Evolutionary conservation across 371 early-diverging fungal species (phyloP), one percentile per base, ranked within the genome.

Genomic region (Amoeboaphelidium occidentale): DNA sequence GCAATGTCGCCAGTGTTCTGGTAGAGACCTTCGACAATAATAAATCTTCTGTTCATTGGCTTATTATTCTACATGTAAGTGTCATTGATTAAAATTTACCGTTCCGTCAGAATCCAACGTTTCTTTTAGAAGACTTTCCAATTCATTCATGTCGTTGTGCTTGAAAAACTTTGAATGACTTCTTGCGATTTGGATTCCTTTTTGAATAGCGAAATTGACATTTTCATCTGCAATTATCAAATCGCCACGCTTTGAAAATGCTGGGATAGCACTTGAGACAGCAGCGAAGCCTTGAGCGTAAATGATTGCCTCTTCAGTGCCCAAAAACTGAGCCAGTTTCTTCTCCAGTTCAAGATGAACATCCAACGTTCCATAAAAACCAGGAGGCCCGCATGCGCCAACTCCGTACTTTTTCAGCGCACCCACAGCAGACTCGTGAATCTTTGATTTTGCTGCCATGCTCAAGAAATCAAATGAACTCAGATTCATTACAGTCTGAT

Each of bases 321-420:
- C 90, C 39, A 97, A 61, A 53, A 91, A 86, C 6, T 69, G 63
- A 2, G 94, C 85, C 50, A 99, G 63, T 43, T 79, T 76, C 49
- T 73, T 72, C 65, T 99, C 98, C 42, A 99, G 69, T 46, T 90
- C 78, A 71, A 93, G 77, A 59, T 99, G 99, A 12, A 97, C 82
- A 64, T 99, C 97, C 58, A 90, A 62, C 2, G 99, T 98, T 50
- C 99, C 99, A 64, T 98, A 99, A 63, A 99, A 99, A n/a, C 98
- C 98, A 3, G 93, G 84, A 3, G 98, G 98, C 3, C 67, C 68
- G 61, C 99, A 99, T 1, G 97, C 81, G 22, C 99, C 99, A 26
- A 99, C 93, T 49, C 98, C 99, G 63, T 98, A 97, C 49, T 84
- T 79, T 54, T 77, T 75, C 28, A 99, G 75, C 2, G 85, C 86